Percentiles rank a stretch among this genome's conserved stretches.
These are phyloP conservation scores for Vitis rupestris DNA, from an alignment of 164 flowering plant species.

Conservation along the genomic window DNA sequence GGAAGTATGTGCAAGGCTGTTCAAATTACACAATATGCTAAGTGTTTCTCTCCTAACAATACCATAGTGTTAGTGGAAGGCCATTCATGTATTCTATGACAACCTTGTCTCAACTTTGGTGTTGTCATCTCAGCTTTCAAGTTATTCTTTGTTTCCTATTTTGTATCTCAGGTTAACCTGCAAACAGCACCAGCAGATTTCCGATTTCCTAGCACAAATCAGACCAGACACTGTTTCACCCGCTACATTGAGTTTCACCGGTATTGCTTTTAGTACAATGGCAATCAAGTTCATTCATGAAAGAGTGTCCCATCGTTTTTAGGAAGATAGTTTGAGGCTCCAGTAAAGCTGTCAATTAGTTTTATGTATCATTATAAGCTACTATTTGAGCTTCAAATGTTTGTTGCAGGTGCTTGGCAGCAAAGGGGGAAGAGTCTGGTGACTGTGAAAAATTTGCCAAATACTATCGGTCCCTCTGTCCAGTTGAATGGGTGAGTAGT, in stretches of 20 bases:
- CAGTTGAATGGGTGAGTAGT: conserved; percentile 91
- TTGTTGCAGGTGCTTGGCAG: conserved; percentile 71
- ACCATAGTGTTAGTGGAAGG: no score
- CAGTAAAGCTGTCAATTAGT: no score
- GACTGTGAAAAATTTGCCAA: conserved; percentile 80
- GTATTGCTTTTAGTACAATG: conserved; percentile 23
- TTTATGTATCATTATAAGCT: no score
- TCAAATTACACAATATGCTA: no score
- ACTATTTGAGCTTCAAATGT: background rate
- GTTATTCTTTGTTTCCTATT: background rate
- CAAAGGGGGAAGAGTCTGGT: conserved; percentile 80
- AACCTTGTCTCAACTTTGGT: background rate
- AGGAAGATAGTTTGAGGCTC: no score
- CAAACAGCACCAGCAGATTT: conserved; percentile 89
- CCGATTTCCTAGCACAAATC: conserved; percentile 85
- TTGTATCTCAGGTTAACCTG: conserved; percentile 55
- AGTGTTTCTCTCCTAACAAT: no score
- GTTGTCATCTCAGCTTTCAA: background rate
- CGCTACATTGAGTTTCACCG: conserved; percentile 87
- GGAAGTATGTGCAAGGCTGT: no score
- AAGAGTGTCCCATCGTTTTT: no score
- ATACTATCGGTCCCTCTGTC: conserved; percentile 90
- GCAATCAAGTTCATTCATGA: background rate
- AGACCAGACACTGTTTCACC: conserved; percentile 81
- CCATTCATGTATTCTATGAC: background rate